Conservation (phyloP, 2,329 filamentous ascomycete genomes). For the Bipolaris gigantea region DNA sequence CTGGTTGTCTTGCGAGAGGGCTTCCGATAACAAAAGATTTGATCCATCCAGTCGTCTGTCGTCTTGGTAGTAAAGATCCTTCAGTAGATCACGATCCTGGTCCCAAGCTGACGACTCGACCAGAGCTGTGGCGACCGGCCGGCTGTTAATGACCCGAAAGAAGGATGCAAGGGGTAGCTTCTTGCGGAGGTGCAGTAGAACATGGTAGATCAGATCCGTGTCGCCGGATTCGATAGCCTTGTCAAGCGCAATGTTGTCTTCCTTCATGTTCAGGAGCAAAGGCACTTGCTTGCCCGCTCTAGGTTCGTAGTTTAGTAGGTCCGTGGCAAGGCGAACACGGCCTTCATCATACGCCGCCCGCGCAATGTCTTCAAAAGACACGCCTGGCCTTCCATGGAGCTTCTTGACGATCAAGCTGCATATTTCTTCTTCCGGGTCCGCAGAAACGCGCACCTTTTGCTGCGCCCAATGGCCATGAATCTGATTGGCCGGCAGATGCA, state of each 20-base stretch:
- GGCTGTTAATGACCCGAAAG: slow-evolving; percentile 85
- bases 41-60: slow-evolving; percentile 87
- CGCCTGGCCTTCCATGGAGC: slow-evolving; percentile 82
- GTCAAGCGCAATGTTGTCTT: slow-evolving; percentile 91
- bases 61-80: slow-evolving; percentile 97
- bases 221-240: slow-evolving; percentile 96
- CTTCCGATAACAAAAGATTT: slow-evolving; percentile 82
- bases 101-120: slow-evolving; percentile 82
- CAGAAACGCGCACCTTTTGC: slow-evolving; percentile 83
- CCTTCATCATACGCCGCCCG: slow-evolving; percentile 93
- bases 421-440: slow-evolving; percentile 84
- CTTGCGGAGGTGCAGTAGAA: slow-evolving; percentile 83
- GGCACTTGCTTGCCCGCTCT: slow-evolving; percentile 95
- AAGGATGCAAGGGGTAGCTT: slow-evolving; percentile 89
- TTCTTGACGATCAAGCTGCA: slow-evolving; percentile 85
- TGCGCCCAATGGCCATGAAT: slow-evolving; percentile 98
- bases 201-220: slow-evolving; percentile 87
- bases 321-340: slow-evolving; percentile 81
- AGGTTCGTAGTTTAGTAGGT: slow-evolving; percentile 89
- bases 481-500: slow-evolving; percentile 80
- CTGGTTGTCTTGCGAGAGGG: slow-evolving; percentile 70
- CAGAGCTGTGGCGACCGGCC: slow-evolving; percentile 83
- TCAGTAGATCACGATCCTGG: slow-evolving; percentile 80
- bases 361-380: slow-evolving; percentile 94
- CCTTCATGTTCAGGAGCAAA: slow-evolving; percentile 88